These are phyloP conservation scores for Aristolochia californica DNA, from an alignment of 164 flowering plant species.

Conservation along the genomic window DNA sequence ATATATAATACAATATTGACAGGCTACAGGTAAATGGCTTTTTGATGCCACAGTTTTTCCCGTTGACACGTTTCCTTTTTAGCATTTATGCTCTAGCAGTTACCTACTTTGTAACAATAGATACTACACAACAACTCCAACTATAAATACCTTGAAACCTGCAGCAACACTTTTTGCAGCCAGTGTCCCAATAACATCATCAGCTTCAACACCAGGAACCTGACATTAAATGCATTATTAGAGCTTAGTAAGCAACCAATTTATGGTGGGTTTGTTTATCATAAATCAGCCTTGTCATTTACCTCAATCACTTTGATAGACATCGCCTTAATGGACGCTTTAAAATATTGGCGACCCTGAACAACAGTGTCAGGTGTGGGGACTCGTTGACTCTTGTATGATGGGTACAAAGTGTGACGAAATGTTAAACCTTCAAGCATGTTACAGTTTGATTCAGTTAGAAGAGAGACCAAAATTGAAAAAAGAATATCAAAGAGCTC, in stretches of 20 bases:
- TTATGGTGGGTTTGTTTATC: not conserved
- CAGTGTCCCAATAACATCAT: constrained; percentile 97
- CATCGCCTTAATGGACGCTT: constrained; percentile 91
- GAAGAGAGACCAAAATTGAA: not conserved
- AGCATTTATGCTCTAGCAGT: too few species aligned
- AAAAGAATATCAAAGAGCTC: not conserved
- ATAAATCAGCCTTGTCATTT: not conserved
- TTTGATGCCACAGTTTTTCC: too few species aligned
- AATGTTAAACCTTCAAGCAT: constrained; percentile 62
- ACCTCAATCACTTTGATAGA: constrained; percentile 96
- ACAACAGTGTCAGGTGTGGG: constrained; percentile 96
- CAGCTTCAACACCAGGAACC: constrained; percentile 99
- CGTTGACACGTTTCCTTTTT: too few species aligned
- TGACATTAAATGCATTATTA: constrained; percentile 17
- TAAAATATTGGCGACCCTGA: constrained; percentile 88
- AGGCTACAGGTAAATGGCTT: too few species aligned
- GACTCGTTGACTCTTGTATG: constrained; percentile 77
- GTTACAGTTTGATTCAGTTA: not conserved
- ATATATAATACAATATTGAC: too few species aligned
- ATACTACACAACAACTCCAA: too few species aligned
- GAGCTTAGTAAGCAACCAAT: constrained; percentile 4
- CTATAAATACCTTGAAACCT: constrained; percentile 62
- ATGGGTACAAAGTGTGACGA: constrained; percentile 82
- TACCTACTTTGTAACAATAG: too few species aligned
- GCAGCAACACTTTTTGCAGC: constrained; percentile 69